These are phyloP conservation scores for Aspergillus sp. DNA, from an alignment of 2,329 filamentous ascomycete genomes.

Conservation along the genomic window DNA sequence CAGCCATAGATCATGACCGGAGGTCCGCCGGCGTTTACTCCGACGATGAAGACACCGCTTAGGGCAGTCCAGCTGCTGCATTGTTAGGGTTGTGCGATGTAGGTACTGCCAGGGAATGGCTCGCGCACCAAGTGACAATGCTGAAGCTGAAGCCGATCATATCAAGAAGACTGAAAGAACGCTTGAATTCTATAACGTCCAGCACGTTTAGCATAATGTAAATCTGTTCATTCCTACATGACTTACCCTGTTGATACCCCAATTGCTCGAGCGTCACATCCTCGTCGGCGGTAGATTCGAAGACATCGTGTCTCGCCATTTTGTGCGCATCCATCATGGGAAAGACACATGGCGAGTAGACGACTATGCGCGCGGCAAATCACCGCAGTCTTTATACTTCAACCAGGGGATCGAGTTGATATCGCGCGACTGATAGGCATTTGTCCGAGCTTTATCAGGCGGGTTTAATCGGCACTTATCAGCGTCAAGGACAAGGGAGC, in stretches of 20 bases:
- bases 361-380: neutral
- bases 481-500: neutral
- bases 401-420: neutral
- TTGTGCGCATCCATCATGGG: neutral
- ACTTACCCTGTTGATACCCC: constrained; percentile 30
- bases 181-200: constrained; percentile 47
- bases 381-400: neutral
- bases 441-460: neutral
- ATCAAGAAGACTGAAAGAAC: constrained; percentile 51
- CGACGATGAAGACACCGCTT: constrained; percentile 53
- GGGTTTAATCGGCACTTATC: neutral
- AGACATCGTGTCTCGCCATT: constrained; percentile 3
- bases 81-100: neutral
- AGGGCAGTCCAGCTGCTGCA: constrained; percentile 50
- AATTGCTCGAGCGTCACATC: constrained; percentile 28
- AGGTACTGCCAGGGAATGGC: too few species aligned
- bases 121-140: constrained; percentile 49
- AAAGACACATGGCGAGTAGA: neutral
- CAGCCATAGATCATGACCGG: constrained; percentile 57
- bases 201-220: too few species aligned
- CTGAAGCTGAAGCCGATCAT: constrained; percentile 58
- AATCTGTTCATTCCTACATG: too few species aligned
- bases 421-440: neutral
- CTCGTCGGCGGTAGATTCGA: constrained; percentile 15
- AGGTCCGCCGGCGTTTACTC: constrained; percentile 52